Percentiles rank a stretch among this genome's conserved stretches.
phyloP scores from a whole-genome alignment of 1,284 basidiomycete species.

The Tilletia horrida region DNA sequence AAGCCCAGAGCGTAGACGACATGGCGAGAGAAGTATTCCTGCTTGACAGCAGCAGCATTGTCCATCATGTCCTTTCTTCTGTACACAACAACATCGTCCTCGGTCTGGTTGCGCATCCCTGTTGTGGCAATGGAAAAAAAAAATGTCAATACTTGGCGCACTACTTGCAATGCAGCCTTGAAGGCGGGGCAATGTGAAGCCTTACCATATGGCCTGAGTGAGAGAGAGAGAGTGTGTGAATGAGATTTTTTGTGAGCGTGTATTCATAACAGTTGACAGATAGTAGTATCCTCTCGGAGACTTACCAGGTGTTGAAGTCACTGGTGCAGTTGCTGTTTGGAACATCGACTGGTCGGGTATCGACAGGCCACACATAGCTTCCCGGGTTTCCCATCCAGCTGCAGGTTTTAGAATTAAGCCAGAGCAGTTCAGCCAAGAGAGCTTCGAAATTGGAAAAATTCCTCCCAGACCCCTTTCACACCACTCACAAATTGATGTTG shows the following conservation, averaged over 20 bases:
- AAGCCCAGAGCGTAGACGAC: conserved; percentile 41
- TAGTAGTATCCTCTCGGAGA: not conserved
- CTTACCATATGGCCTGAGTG: conserved; percentile 13
- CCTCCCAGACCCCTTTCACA: not conserved
- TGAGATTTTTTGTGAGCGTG: too few relatives aligned
- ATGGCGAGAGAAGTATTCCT: conserved; percentile 34
- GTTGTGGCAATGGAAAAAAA: not conserved
- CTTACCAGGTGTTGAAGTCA: conserved; percentile 9
- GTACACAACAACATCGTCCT: conserved; percentile 2
- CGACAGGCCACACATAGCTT: conserved; percentile 36
- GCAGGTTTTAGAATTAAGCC: not conserved
- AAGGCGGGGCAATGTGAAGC: not conserved
- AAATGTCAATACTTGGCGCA: not conserved
- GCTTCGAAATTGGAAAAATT: too few relatives aligned
- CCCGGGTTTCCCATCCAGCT: conserved; percentile 43
- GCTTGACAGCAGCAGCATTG: conserved; percentile 23
- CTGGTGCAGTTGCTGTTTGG: conserved; percentile 28
- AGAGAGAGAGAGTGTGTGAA: not conserved
- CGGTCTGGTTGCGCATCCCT: conserved; percentile 6
- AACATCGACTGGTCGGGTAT: conserved; percentile 31
- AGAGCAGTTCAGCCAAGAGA: too few relatives aligned
- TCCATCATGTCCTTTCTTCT: conserved; percentile 24
- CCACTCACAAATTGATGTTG: conserved; percentile 29
- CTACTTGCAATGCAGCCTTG: not conserved
- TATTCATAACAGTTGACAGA: too few relatives aligned